Conservation (phyloP, 2,329 filamentous ascomycete genomes). For the Pseudogymnoascus sp. region DNA sequence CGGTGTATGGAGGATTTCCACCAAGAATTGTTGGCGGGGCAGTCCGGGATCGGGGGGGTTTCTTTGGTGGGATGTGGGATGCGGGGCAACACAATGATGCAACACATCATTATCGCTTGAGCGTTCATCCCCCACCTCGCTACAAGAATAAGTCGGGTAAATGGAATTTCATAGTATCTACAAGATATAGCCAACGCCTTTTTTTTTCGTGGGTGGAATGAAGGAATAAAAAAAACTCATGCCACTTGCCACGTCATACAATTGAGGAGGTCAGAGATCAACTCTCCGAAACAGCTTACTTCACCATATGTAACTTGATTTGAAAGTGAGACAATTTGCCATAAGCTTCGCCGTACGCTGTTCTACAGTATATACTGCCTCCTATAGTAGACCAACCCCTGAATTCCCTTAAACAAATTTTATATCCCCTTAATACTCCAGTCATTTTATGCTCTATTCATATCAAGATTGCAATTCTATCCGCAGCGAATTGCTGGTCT, state of each 20-base stretch:
- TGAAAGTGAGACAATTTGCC: too few species aligned
- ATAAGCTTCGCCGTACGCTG: too few species aligned
- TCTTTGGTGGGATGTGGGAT: constrained; percentile 6
- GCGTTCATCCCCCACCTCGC: not conserved
- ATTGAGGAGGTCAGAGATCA: not conserved
- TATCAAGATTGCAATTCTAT: not conserved
- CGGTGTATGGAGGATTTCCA: constrained; percentile 3
- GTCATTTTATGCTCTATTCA: not conserved
- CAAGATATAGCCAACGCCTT: not conserved
- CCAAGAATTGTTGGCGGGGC: constrained; percentile 1
- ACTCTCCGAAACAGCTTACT: not conserved
- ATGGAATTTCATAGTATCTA: not conserved
- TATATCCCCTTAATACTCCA: not conserved
- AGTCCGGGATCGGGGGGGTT: not conserved
- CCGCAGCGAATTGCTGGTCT: not conserved
- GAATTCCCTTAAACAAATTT: not conserved
- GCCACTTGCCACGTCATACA: not conserved
- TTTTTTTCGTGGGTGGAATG: not conserved
- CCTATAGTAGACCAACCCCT: not conserved
- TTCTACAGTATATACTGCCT: not conserved
- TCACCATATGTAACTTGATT: not conserved
- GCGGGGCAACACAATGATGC: constrained; percentile 4
- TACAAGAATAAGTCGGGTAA: constrained; percentile 2
- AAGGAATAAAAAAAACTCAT: not conserved
- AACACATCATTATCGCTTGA: constrained; percentile 20